A percentile compares a stretch with the other conserved stretches of the same genome.
These are phyloP conservation scores for Trichoderma aggressivum DNA, from an alignment of 2,329 filamentous ascomycete species.

Conservation along the genomic window DNA sequence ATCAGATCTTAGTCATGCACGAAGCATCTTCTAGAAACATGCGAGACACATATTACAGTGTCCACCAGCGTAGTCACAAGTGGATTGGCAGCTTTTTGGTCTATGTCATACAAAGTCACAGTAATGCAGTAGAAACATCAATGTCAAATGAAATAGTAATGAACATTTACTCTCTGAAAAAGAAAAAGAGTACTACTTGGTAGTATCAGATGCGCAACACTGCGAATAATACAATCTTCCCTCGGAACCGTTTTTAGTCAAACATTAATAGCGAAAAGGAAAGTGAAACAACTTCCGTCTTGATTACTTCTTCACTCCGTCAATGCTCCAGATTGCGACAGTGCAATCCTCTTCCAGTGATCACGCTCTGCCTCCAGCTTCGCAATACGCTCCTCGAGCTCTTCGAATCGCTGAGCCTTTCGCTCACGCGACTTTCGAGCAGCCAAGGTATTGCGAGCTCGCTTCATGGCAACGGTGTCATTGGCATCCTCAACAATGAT, in stretches of 20 bases:
- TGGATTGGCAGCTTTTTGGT: no score
- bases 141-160: neutral
- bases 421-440: slow-evolving; percentile 89
- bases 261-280: slow-evolving; percentile 17
- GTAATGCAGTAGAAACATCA: neutral
- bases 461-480: slow-evolving; percentile 82
- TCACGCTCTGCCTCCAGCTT: slow-evolving; percentile 65
- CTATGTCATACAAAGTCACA: neutral
- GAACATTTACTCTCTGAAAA: neutral
- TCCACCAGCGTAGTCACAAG: no score
- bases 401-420: slow-evolving; percentile 73
- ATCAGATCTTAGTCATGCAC: neutral
- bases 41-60: no score
- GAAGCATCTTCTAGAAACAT: neutral
- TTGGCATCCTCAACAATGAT: slow-evolving; percentile 71
- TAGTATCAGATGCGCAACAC: neutral
- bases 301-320: slow-evolving; percentile 14
- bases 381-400: slow-evolving; percentile 69
- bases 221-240: slow-evolving; percentile 12
- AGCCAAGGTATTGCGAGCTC: slow-evolving; percentile 87
- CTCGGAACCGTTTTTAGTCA: slow-evolving; percentile 13
- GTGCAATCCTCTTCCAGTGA: slow-evolving; percentile 60
- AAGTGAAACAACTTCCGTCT: slow-evolving; percentile 19
- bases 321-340: slow-evolving; percentile 36
- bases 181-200: neutral